Evolutionary conservation across 768 basidiomycete genomes (phyloP), one percentile per base, ranked within the genome.

Genomic region (Tricholoma sp.): DNA sequence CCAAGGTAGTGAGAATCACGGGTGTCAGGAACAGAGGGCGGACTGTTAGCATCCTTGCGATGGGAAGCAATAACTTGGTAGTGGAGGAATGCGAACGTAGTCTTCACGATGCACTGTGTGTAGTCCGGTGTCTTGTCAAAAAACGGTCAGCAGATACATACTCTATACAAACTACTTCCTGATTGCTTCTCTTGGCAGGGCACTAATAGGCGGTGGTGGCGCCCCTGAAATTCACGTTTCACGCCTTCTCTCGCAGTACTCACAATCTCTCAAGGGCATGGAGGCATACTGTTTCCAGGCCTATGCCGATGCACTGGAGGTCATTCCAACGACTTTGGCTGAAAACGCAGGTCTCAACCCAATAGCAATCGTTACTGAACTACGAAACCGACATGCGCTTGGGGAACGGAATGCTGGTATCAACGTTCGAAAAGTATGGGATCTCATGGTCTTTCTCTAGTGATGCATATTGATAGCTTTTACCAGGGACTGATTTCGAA

Each of bases 221-320:
- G 95, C 97, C 12, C 97, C 97, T 10, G 97, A 99, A 72, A 98
- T 98, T 61, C 93, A 98, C 68, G 90, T 96, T 42, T 98, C 97
- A 10, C 85, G 95, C 51, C 76, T 90, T 63, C 80, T 99, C 49
- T 87, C 92, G 1, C 91, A 97, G 70, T 83, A 96, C 63, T 86
- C 94, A 1, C 93, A 96, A 62, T 89, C 93, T 1, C 80, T 98
- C 58, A 96, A 89, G 72, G 96, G 97, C 50, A 98, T 98, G 89
- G 95, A 98, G 71, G 92, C 96, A 8, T 98, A 98, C 72, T 98
- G 97, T 72, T 97, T 98, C 85, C 92, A 97, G 65, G 95, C 94
- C 3, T 99, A 94, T 66, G 95, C 97, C 29, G 96, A 98, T 65
- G 94, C 97, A 1, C 80, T 99, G 50, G 97, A 98, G 71, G 91